Percentiles rank a stretch among this genome's conserved stretches.
These are phyloP conservation scores for Talaromyces stipitatus DNA, from an alignment of 495 filamentous ascomycete genomes.

Conservation along the genomic window DNA sequence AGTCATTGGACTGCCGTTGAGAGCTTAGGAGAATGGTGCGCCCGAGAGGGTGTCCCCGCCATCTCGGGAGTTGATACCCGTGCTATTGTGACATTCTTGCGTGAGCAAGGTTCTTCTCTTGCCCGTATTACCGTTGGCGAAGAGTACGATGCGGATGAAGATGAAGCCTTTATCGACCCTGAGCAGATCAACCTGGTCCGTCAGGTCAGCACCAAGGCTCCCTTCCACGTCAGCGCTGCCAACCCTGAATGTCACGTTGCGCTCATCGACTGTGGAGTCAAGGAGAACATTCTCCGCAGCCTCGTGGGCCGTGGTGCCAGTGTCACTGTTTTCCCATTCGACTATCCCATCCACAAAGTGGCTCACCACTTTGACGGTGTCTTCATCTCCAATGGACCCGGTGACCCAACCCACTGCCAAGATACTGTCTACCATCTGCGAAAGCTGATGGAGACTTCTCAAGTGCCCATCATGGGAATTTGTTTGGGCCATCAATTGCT, in stretches of 20 bases:
- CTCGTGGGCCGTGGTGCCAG: conserved; percentile 80
- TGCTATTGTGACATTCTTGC: conserved; percentile 89
- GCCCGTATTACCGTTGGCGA: conserved; percentile 93
- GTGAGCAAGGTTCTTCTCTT: conserved; percentile 92
- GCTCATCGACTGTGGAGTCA: conserved; percentile 95
- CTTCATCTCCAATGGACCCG: conserved; percentile 95
- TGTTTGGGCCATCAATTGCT: conserved; percentile 87
- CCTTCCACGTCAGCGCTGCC: conserved; percentile 82
- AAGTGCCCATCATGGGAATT: conserved; percentile 72
- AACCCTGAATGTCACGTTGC: conserved; percentile 82
- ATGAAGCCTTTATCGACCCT: conserved; percentile 91
- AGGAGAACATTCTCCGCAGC: conserved; percentile 97
- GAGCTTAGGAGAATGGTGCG: conserved; percentile 88
- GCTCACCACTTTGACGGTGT: conserved; percentile 95
- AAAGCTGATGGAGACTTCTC: conserved; percentile 80
- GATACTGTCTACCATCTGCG: conserved; percentile 84
- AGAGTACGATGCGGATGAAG: conserved; percentile 97
- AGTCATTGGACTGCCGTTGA: conserved; percentile 98
- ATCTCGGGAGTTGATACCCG: conserved; percentile 97
- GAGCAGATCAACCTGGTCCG: conserved; percentile 94
- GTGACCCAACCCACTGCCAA: conserved; percentile 94
- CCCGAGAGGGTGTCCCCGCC: conserved; percentile 88
- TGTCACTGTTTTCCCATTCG: conserved; percentile 88
- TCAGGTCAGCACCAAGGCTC: conserved; percentile 92
- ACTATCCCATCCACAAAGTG: conserved; percentile 97